These are phyloP conservation scores for Beauveria scarabaeidicola DNA, from an alignment of 2,329 filamentous ascomycete genomes.

Conservation along the genomic window DNA sequence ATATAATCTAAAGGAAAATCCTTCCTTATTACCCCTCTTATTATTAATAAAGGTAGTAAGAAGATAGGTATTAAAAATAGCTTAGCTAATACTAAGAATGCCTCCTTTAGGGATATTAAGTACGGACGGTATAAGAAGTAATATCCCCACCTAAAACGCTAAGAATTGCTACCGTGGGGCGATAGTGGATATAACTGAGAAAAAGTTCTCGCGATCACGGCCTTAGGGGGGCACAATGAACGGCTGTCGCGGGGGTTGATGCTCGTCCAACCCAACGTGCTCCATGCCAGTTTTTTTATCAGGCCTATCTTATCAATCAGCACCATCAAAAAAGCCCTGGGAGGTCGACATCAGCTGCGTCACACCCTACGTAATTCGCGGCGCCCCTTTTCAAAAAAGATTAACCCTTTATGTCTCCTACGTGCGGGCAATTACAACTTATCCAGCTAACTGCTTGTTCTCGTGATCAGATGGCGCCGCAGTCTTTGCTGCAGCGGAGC, in stretches of 20 bases:
- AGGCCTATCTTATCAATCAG: slow-evolving; percentile 11
- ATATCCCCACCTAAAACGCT: too few relatives aligned
- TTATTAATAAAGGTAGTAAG: too few relatives aligned
- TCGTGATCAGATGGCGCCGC: slow-evolving; percentile 2
- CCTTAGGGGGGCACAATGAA: too few relatives aligned
- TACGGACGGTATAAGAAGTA: too few relatives aligned
- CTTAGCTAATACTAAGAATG: too few relatives aligned
- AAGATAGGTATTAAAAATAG: too few relatives aligned
- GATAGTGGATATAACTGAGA: too few relatives aligned
- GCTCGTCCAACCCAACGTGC: not conserved
- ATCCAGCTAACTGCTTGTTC: not conserved
- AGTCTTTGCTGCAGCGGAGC: not conserved
- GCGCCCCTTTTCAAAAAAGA: not conserved
- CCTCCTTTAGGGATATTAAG: too few relatives aligned
- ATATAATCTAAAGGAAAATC: too few relatives aligned
- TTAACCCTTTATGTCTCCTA: not conserved
- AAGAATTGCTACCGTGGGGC: too few relatives aligned
- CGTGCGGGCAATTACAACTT: not conserved
- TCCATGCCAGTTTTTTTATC: not conserved
- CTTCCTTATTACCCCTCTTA: too few relatives aligned
- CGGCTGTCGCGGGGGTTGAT: not conserved
- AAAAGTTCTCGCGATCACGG: too few relatives aligned
- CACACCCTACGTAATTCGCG: not conserved
- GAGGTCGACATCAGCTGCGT: not conserved
- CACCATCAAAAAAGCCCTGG: not conserved